phyloP scores from a whole-genome alignment of 306 rosid genomes.

The Cyclanthera cordifolia region DNA sequence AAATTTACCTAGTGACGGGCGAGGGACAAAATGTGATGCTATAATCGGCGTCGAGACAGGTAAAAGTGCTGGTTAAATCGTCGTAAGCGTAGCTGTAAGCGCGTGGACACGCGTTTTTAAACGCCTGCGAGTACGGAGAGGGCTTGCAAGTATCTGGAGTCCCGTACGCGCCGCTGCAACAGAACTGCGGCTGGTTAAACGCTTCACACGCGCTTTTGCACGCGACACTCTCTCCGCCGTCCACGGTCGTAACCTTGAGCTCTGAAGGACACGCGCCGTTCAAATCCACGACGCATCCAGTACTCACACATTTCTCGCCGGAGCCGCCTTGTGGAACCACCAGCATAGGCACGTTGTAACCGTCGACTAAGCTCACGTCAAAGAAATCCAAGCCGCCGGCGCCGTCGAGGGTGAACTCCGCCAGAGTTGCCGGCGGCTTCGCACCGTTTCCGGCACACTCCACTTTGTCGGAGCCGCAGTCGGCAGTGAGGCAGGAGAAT shows the following conservation, averaged over 20 bases:
- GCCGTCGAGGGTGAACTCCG: conserved; percentile 50
- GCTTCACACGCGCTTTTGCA: conserved; percentile 92
- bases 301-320: conserved; percentile 37
- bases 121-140: conserved; percentile 41
- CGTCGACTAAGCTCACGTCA: conserved; percentile 69
- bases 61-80: conserved; percentile 69
- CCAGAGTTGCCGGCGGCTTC: conserved; percentile 46
- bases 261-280: conserved; percentile 47
- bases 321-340: conserved; percentile 42
- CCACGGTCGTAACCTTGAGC: conserved; percentile 29
- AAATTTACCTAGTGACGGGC: conserved; percentile 46
- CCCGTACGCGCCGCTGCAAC: conserved; percentile 64
- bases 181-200: conserved; percentile 47
- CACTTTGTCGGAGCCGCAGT: conserved; percentile 43
- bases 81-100: conserved; percentile 92
- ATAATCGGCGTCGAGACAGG: conserved; percentile 54
- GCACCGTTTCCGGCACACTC: conserved; percentile 38
- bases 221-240: conserved; percentile 36
- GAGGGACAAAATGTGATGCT: conserved; percentile 61
- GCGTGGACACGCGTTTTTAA: conserved; percentile 67
- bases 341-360: conserved; percentile 59
- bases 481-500: conserved; percentile 55
- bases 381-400: conserved; percentile 42
- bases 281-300: conserved; percentile 48
- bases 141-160: conserved; percentile 64